Base-by-base conservation (phyloP, 2,329 filamentous ascomycete species). In the Alternaria incomplexa region DNA sequence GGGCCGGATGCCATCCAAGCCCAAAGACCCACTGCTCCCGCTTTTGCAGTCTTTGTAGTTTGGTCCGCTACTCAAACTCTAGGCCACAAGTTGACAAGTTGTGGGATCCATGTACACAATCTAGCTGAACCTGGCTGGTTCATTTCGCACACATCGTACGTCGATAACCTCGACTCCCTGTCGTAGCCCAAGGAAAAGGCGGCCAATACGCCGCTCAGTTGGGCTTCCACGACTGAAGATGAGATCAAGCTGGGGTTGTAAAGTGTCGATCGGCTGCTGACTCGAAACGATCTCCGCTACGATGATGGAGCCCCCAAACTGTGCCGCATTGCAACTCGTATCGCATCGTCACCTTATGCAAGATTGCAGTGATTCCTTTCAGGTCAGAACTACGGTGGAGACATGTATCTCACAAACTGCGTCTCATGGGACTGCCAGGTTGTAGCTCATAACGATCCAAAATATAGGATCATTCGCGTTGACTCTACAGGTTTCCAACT, bases 291-390 rank as follows among this genome's bases (percentile, higher is more conserved):
- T 55, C 43, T 55, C 45, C 28, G 32, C 43, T 26, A 50, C 62
- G 45, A 62, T 53, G 13, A 43, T 22, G 10, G 22, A n/a, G 26
- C 25, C n/a, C 54, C 12, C 23, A 57, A 44, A 26, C 50, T 22
- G 54, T 58, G 58, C 62, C 62, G 44, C 62, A 58, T 13, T 51
- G 36, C 32, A 26, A 44, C 44, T 51, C 28, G 26, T 26, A 53
- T 56, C 36, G 54, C 17, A n/a, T 20, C 25, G 48, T 45, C 7
- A 11, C n/a, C 32, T 32, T 43, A 36, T 57, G 59, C 26, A 32
- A 32, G 52, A 56, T 23, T n/a, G 43, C 25, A 50, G 25, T 48
- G 13, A 15, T 22, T 40, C 23, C 12, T 26, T 26, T 23, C 10
- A 28, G 15, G 23, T 20, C 22, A 44, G 36, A 32, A 54, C 32